Evolutionary conservation across 768 basidiomycete species (phyloP).

Genomic region (Myochromella boudieri): DNA sequence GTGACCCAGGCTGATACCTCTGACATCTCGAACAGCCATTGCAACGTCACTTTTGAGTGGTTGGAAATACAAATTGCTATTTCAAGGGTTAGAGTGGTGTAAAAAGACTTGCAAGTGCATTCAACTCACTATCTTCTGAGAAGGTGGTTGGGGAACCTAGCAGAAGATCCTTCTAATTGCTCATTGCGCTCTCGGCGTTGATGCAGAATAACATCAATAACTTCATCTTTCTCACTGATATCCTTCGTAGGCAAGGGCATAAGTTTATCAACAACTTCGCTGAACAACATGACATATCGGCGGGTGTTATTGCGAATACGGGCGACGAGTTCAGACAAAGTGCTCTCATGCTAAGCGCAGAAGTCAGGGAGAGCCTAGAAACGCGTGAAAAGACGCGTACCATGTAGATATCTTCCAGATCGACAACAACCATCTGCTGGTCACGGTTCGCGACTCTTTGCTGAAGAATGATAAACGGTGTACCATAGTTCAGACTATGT

Average conservation of each 20-base stretch:
- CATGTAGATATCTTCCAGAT: conserved; percentile 82
- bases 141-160: conserved; percentile 87
- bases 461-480: conserved; percentile 37
- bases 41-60: conserved; percentile 75
- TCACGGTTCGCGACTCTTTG: conserved; percentile 94
- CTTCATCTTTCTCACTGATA: conserved; percentile 88
- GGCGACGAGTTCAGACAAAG: conserved; percentile 68
- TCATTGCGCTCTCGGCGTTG: conserved; percentile 90
- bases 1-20: conserved; percentile 81
- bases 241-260: conserved; percentile 89
- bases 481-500: conserved; percentile 23
- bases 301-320: conserved; percentile 84
- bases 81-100: conserved; percentile 14
- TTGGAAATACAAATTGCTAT: conserved; percentile 91
- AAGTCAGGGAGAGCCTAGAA: conserved; percentile 11
- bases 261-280: conserved; percentile 85
- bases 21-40: conserved; percentile 91
- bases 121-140: conserved; percentile 89
- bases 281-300: conserved; percentile 88
- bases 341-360: conserved; percentile 61
- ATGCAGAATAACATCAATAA: conserved; percentile 94
- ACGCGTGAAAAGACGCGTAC: conserved; percentile 38
- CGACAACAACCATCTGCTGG: conserved; percentile 84
- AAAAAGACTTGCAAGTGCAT: not conserved
- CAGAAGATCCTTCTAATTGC: conserved; percentile 68